phyloP scores from a whole-genome alignment of 2,329 filamentous ascomycete genomes.

The Botrytis medusae region DNA sequence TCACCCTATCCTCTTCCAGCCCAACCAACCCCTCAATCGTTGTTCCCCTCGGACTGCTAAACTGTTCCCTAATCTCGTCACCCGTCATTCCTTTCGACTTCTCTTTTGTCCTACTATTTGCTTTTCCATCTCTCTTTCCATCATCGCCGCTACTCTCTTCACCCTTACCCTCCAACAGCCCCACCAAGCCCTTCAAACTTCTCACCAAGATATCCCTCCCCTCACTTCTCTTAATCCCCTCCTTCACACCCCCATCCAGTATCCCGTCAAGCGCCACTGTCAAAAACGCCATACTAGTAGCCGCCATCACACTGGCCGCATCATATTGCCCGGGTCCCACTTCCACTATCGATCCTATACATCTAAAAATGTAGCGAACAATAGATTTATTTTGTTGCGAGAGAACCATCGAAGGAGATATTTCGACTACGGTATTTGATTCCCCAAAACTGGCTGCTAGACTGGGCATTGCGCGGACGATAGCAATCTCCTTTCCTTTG shows the following conservation, averaged over 20 bases:
- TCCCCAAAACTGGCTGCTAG: constrained; percentile 76
- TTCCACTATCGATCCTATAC: constrained; percentile 68
- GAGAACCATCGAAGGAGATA: not conserved
- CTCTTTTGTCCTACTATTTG: not conserved
- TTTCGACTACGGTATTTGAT: constrained; percentile 73
- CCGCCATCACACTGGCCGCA: constrained; percentile 69
- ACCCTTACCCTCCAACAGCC: constrained; percentile 47
- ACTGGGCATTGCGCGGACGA: constrained; percentile 83
- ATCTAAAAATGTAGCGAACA: constrained; percentile 74
- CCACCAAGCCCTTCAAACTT: constrained; percentile 58
- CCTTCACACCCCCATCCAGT: constrained; percentile 74
- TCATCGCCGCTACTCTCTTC: not conserved
- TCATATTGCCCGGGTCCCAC: constrained; percentile 70
- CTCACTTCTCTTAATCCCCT: constrained; percentile 72
- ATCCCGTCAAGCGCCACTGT: constrained; percentile 73
- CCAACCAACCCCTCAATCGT: constrained; percentile 73
- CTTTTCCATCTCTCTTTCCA: not conserved
- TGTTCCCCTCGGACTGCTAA: constrained; percentile 73
- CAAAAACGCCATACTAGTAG: constrained; percentile 74
- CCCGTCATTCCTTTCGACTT: constrained; percentile 64
- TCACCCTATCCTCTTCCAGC: constrained; percentile 70
- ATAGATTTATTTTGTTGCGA: constrained; percentile 42
- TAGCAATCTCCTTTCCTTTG: constrained; percentile 46
- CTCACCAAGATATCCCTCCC: constrained; percentile 77
- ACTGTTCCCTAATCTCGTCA: constrained; percentile 71